These are phyloP conservation scores for Casuarina equisetifolia DNA, from an alignment of 306 rosid genomes.

Conservation along the genomic window DNA sequence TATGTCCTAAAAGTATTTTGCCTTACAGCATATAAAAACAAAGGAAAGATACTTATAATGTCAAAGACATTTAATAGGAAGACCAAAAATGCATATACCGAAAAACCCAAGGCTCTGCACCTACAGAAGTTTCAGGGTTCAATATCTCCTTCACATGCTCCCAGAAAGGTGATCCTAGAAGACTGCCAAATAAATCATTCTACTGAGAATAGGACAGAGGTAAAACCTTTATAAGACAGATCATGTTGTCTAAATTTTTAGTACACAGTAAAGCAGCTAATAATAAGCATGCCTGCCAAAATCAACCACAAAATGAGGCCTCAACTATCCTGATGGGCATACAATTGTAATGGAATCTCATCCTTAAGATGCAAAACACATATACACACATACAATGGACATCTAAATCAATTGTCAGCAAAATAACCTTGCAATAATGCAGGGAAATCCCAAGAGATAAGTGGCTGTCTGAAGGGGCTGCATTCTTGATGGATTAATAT, in stretches of 20 bases:
- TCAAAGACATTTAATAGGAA: constrained; percentile 95
- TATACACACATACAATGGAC: not conserved
- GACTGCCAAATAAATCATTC: constrained; percentile 51
- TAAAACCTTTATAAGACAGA: constrained; percentile 18
- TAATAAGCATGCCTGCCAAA: constrained; percentile 18
- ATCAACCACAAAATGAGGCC: constrained; percentile 10
- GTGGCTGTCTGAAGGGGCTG: constrained; percentile 95
- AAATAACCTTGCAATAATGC: constrained; percentile 77
- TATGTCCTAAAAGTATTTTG: constrained; percentile 1
- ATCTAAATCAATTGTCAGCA: not conserved
- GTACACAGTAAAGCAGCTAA: constrained; percentile 18
- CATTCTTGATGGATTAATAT: constrained; percentile 96
- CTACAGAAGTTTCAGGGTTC: constrained; percentile 86
- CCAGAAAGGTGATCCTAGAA: constrained; percentile 86
- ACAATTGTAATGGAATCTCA: constrained; percentile 9
- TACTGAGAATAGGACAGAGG: constrained; percentile 24
- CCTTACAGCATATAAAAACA: constrained; percentile 17
- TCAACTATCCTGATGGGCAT: not conserved
- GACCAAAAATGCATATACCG: constrained; percentile 86
- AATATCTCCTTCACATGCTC: constrained; percentile 77
- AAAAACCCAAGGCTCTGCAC: constrained; percentile 94
- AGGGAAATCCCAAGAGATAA: constrained; percentile 93
- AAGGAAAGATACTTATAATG: constrained; percentile 67
- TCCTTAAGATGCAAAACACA: not conserved
- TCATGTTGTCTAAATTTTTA: not conserved